Evolutionary conservation across 1,284 basidiomycete genomes (phyloP), one percentile per base, ranked within the genome.

Genomic region (Xanthoconium separans): DNA sequence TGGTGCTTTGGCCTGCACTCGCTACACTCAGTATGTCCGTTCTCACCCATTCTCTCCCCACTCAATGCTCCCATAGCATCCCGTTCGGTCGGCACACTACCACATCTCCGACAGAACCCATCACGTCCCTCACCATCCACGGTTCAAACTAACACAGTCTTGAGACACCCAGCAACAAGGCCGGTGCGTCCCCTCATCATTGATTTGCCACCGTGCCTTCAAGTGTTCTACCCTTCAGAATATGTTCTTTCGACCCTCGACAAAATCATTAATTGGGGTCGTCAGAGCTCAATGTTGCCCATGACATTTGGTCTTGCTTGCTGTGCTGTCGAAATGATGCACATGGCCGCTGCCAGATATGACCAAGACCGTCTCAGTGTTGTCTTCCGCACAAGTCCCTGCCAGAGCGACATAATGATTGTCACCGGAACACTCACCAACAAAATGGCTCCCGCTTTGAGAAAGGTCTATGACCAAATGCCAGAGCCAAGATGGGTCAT

Each of bases 261-360:
- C 78, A 98, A 98, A 78, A 83, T 99, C 42, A 91, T 90, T 65
- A 99, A 99, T 74, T 99, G 96, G 96, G 95, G 90, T 15, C 81
- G 96, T 55, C 95, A 98, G 75, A 89, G 96, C 54, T 97, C 93
- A 31, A 96, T 98, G 87, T 99, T 97, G 97, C 97, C 97, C 42
- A 97, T 99, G 95, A 98, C 95, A 45, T 98, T 94, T 72, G 91
- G 91, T 91, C 85, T 99, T 52, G 96, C 97, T 4, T 99, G 96
- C 75, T 99, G 96, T 73, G 97, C 96, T 53, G 95, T 99, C 43
- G 96, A 99, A 78, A 96, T 96, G 93, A 96, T 96, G 93, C 95
- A 97, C 77, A 94, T 97, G 91, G 97, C 97, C 51, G 95, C 96
- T 41, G 94, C 97, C 15, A 87, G 97, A 58, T 99, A 99, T 74